phyloP scores from a whole-genome alignment of 129 eudicot species.

The Pseudognaphalium luteoalbum region DNA sequence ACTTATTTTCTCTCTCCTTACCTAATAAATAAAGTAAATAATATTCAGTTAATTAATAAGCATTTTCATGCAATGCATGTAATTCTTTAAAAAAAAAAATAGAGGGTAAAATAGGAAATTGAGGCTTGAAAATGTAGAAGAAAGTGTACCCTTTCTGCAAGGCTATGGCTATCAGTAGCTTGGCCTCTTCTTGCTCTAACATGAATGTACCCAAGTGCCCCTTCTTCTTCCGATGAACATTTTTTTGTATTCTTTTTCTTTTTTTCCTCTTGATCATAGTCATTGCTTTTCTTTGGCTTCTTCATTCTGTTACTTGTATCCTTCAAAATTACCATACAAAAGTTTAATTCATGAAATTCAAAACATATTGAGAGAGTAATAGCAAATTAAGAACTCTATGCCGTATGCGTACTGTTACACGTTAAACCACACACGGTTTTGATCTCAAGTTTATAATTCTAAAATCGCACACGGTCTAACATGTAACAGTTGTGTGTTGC shows the following conservation, averaged over 20 bases:
- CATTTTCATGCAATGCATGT: not conserved
- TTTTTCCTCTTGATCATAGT: slow-evolving; percentile 38
- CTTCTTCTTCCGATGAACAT: slow-evolving; percentile 21
- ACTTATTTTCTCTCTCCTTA: slow-evolving; percentile 94
- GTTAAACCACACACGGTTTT: too few species aligned
- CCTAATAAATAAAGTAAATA: slow-evolving; percentile 40
- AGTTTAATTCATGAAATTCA: not conserved
- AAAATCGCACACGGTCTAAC: too few species aligned
- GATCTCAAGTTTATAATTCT: too few species aligned
- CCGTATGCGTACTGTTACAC: too few species aligned
- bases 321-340: slow-evolving; percentile 16
- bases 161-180: slow-evolving; percentile 96
- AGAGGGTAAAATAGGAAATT: slow-evolving; percentile 30
- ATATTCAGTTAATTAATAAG: not conserved
- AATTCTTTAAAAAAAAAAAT: not conserved
- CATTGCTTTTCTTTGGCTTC: slow-evolving; percentile 51
- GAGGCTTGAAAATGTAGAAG: slow-evolving; percentile 28
- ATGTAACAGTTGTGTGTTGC: too few species aligned
- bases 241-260: slow-evolving; percentile 31
- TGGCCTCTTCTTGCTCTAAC: slow-evolving; percentile 98
- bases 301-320: slow-evolving; percentile 40
- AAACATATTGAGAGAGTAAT: not conserved
- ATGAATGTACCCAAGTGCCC: slow-evolving; percentile 72
- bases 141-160: slow-evolving; percentile 84
- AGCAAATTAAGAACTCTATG: not conserved